Conservation (phyloP, 2,329 filamentous ascomycete species). For the Hymenoscyphus salicellus region DNA sequence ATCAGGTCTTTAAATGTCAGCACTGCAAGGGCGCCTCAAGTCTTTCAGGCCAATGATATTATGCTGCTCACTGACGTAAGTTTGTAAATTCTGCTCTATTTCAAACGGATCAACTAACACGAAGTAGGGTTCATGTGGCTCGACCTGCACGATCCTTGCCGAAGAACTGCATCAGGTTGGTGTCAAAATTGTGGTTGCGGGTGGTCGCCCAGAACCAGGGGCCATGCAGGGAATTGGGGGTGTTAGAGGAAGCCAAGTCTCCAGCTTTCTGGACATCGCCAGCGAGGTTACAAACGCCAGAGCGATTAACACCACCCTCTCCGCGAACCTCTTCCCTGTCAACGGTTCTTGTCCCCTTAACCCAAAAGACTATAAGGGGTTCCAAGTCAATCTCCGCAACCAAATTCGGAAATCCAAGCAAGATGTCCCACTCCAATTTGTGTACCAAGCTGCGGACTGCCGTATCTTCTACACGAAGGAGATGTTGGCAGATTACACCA, state of each 20-base stretch:
- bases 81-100: too few species aligned
- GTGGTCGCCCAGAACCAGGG: slow-evolving; percentile 46
- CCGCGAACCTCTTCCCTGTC: slow-evolving; percentile 23
- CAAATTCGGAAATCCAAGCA: slow-evolving; percentile 30
- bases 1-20: too few species aligned
- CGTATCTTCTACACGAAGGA: slow-evolving; percentile 54
- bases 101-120: too few species aligned
- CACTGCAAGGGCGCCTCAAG: slow-evolving; percentile 17
- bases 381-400: slow-evolving; percentile 40
- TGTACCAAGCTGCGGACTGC: slow-evolving; percentile 58
- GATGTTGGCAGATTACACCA: slow-evolving; percentile 47
- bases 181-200: slow-evolving; percentile 52
- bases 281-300: slow-evolving; percentile 27
- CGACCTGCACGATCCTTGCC: slow-evolving; percentile 55
- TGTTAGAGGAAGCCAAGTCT: slow-evolving; percentile 49
- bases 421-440: slow-evolving; percentile 51
- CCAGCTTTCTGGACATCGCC: slow-evolving; percentile 27
- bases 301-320: slow-evolving; percentile 12
- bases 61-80: slow-evolving; percentile 50
- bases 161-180: slow-evolving; percentile 54
- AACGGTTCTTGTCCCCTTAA: slow-evolving; percentile 19
- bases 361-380: slow-evolving; percentile 8
- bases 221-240: slow-evolving; percentile 55
- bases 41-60: slow-evolving; percentile 41
- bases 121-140: slow-evolving; percentile 49